Base-by-base conservation (phyloP, 2,329 filamentous ascomycete genomes). In the Fusarium mexicanum region DNA sequence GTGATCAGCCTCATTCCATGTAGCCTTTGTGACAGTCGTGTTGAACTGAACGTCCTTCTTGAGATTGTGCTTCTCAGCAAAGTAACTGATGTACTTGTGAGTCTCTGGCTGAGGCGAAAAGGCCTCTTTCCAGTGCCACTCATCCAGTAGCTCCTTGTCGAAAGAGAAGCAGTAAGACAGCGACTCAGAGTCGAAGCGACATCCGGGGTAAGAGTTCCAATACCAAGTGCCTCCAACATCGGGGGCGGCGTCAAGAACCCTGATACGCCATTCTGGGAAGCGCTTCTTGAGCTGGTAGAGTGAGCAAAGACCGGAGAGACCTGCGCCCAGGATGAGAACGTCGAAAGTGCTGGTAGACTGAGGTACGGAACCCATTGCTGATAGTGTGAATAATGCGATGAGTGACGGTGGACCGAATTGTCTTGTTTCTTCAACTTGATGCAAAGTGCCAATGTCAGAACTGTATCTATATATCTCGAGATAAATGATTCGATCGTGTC, bases 91-190 rank as follows among this genome's bases (percentile, higher is more conserved):
- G 68, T 87, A 87, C 24, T 67, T 76, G 26, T 81, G 79, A 2
- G 86, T 76, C 55, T 87, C 84, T 7, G 79, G 67, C 26, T 83
- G 81, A 0, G 80, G 72, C 0, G 81, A 76, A 50, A 82, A 93
- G 87, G 72, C 51, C 5, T 75, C 72, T 2, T 75, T 75, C 72
- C 72, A 75, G 17, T 75, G 72, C 72, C 72, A 75, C 26, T 75
- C 65, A 0, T 75, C 69, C 0, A 75, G 72, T 4, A 75, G 54
- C 37, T 73, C 72, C 33, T 75, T 73, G 16, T 75, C 72, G 11
- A 75, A 74, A 0, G 72, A 75, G 33, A 48, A 75, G 6, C 73
- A 69, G 72, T 88, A 87, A 1, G 84, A 83, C n/a, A 84, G 81
- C 3, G 82, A 78, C 44, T 79, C 48, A 0, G 78, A 77, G 71